A percentile compares a stretch with the other conserved stretches of the same genome.
Conservation (phyloP, 129 eudicot species). For the Tagetes erecta region DNA sequence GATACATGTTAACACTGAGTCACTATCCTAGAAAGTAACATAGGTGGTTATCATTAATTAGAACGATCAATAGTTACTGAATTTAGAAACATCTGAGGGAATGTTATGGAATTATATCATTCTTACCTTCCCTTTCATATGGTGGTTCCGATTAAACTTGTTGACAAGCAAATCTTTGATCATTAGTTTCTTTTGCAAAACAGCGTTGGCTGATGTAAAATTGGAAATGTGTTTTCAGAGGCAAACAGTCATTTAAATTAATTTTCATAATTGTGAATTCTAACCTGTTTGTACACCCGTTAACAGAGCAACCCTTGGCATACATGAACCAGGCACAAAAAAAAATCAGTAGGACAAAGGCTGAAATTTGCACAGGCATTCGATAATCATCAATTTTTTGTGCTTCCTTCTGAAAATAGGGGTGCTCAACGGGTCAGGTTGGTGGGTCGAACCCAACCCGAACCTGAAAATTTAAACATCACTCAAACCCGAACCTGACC, state of each 20-base stretch:
- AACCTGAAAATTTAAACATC: no score
- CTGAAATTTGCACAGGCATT: slow-evolving; percentile 5
- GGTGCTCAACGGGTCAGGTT: no score
- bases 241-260: slow-evolving; percentile 8
- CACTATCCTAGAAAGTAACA: slow-evolving; percentile 6
- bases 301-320: not conserved
- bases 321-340: slow-evolving; percentile 1
- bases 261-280: not conserved
- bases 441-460: no score
- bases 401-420: slow-evolving; percentile 1
- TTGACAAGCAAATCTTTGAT: slow-evolving; percentile 14
- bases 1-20: not conserved
- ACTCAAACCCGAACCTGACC: no score
- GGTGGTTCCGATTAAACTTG: slow-evolving; percentile 4
- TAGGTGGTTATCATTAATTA: slow-evolving; percentile 10
- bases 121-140: slow-evolving; percentile 4
- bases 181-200: slow-evolving; percentile 9
- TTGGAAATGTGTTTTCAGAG: not conserved
- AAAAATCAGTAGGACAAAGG: not conserved
- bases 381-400: not conserved
- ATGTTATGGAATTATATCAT: slow-evolving; percentile 14
- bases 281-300: not conserved
- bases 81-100: slow-evolving; percentile 1
- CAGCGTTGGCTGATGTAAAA: slow-evolving; percentile 14
- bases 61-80: not conserved